Base-by-base conservation (phyloP, 208 protist genomes). In the Leishmania tarentolae region DNA sequence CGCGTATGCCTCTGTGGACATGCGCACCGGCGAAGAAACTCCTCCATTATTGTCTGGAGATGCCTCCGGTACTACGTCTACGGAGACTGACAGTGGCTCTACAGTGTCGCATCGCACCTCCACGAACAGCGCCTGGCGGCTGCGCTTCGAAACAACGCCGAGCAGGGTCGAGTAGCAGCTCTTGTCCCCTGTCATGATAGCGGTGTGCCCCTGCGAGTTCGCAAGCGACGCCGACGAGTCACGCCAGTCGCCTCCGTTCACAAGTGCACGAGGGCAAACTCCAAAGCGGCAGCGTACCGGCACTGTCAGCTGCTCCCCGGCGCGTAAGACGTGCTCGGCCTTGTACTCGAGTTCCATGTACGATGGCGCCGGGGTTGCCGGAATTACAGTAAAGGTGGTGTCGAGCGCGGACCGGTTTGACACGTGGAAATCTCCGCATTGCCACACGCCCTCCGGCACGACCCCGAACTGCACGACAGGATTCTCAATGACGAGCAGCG, bases 401-500 rank as follows among this genome's bases (percentile, higher is more conserved):
- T 98, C 95, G 66, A 97, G 88, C 40, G 91, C 91, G 71, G 88
- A 92, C 6, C 86, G 77, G 80, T 98, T 98, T 15, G 90, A 91
- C 19, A 98, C 65, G 82, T 87, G 81, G 78, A 96, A 88, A n/a
- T 52, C 76, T 5, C 74, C 42, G 63, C 91, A 90, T 79, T 92
- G 89, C 92, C 92, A 96, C 35, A 91, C 89, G 8, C 85, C 87
- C 52, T 96, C 89, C 24, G 93, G 91, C 61, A 97, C 91, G 24
- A 86, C 84, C 69, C 91, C 91, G 81, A 92, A 93, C 77, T 96
- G 82, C 69, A 98, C 85, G 50, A 91, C 83, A 28, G 93, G 83
- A 15, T 87, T 82, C 71, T 94, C 84, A 28, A 96, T 68, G 75
- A 93, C 73, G 59, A 96, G 81, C 56, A 86, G 87, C 24, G 92